Base-by-base conservation (phyloP, 768 basidiomycete species). In the Russula sp. region DNA sequence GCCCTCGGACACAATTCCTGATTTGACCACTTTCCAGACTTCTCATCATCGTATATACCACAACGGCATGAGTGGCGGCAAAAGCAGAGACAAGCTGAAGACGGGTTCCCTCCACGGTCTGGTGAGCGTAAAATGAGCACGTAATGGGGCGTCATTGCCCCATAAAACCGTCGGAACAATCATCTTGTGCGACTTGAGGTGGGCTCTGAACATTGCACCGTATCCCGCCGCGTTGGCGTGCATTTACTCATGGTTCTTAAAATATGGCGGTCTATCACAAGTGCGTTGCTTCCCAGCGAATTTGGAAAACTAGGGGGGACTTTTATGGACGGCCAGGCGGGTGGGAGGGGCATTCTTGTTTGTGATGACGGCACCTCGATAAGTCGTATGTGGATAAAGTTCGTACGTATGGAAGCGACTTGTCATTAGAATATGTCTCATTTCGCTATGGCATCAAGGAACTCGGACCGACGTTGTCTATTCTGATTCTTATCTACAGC, bases 151-250 rank as follows among this genome's bases (percentile, higher is more conserved):
- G 22, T 22, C 0, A 35, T 41, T 41, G 13, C 11, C 39, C 52
- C 14, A 41, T 9, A 41, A 20, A 29, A 38, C 6, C 34, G 14
- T 20, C 29, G 6, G n/a, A 20, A 32, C 29, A 14, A 32, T 32
- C 69, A 85, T 87, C 79, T 90, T 90, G 70, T 90, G 88, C 0
- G 87, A 88, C 74, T 94, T 95, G 56, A 94, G 79, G 72, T 94
- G 93, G 5, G 86, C 88, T 51, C 92, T 78, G 72, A 94, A 93
- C 9, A 69, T 76, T 16, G 88, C 84, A 2, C 84, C 85, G 80
- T 86, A 87, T 32, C 78, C 76, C 58, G 77, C 77, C 14, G 88
- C 83, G 45, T 82, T 84, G 52, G 75, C 71, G 65, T 88, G 86
- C 86, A 94, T 91, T 60, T 71, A 75, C 11, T 79, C 79, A 71